These are phyloP conservation scores for Dothideomycetes sp. DNA, from an alignment of 2,329 filamentous ascomycete genomes.

Conservation along the genomic window DNA sequence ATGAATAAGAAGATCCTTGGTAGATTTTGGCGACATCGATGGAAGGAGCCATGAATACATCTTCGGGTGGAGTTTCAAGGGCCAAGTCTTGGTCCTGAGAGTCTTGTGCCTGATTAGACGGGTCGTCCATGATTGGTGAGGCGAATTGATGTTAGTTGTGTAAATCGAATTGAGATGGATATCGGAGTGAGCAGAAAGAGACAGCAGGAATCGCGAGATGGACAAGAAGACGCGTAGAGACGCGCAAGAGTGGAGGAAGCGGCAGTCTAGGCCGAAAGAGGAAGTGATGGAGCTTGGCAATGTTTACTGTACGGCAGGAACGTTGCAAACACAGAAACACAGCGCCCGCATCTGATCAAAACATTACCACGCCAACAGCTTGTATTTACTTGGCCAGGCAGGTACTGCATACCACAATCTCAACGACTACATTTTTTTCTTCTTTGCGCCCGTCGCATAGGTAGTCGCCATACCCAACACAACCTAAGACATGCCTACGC, in stretches of 20 bases:
- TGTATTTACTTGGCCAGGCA: too few species aligned
- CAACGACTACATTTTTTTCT: background rate
- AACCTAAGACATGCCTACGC: constrained; percentile 6
- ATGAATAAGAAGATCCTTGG: constrained; percentile 38
- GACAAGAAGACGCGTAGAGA: background rate
- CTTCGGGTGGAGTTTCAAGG: constrained; percentile 25
- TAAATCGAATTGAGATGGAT: background rate
- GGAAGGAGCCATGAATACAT: constrained; percentile 41
- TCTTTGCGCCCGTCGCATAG: constrained; percentile 3
- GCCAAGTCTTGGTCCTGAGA: constrained; percentile 21
- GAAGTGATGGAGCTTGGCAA: constrained; percentile 8
- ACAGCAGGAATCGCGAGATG: background rate
- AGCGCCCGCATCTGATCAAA: background rate
- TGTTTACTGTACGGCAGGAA: constrained; percentile 8
- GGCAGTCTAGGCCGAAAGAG: background rate
- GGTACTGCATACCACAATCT: too few species aligned
- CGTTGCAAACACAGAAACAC: background rate
- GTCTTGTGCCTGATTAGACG: constrained; percentile 22
- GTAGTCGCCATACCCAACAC: too few species aligned
- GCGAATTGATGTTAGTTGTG: background rate
- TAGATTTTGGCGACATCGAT: constrained; percentile 32
- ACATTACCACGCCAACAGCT: background rate
- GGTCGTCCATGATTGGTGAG: constrained; percentile 22
- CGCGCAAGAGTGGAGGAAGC: background rate
- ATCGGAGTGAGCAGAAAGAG: background rate